These are phyloP conservation scores for Pyrus bretschneideri DNA, from an alignment of 306 rosid species.

Conservation along the genomic window DNA sequence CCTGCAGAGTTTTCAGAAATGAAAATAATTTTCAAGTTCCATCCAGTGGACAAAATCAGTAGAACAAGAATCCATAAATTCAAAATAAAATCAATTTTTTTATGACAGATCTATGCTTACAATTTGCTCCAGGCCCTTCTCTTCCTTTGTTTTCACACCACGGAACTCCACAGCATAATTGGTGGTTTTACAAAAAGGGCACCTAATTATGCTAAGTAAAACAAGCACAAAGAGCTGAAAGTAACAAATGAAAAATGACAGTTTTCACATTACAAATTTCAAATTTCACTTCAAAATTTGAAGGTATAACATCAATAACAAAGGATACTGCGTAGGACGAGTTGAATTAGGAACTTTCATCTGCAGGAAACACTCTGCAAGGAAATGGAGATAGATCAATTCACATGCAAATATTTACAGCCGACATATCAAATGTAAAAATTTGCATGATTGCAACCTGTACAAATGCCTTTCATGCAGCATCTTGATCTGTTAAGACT, in stretches of 20 bases:
- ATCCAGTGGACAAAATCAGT: conserved; percentile 3
- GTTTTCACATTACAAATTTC: background rate
- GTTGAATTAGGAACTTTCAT: conserved; percentile 99
- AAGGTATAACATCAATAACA: conserved; percentile 8
- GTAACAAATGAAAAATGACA: conserved; percentile 1
- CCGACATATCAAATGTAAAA: background rate
- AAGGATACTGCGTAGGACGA: conserved; percentile 99
- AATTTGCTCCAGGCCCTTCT: conserved; percentile 83
- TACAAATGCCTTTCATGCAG: conserved; percentile 96
- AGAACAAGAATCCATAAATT: conserved; percentile 3
- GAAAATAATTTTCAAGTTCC: background rate
- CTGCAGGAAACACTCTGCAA: conserved; percentile 94
- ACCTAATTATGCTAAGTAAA: conserved; percentile 62
- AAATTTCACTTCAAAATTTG: background rate
- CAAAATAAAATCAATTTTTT: conserved; percentile 4
- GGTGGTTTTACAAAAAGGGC: conserved; percentile 90
- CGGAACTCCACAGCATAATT: conserved; percentile 97
- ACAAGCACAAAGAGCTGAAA: conserved; percentile 16
- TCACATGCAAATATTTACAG: background rate
- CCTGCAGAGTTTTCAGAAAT: conserved; percentile 40
- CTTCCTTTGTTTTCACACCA: conserved; percentile 94
- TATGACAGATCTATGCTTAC: conserved; percentile 32
- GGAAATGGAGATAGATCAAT: conserved; percentile 30
- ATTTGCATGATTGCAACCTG: conserved; percentile 46
- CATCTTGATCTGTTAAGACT: conserved; percentile 99